Base-by-base conservation (phyloP, 441 rosid species). In the Populus tomentosa region DNA sequence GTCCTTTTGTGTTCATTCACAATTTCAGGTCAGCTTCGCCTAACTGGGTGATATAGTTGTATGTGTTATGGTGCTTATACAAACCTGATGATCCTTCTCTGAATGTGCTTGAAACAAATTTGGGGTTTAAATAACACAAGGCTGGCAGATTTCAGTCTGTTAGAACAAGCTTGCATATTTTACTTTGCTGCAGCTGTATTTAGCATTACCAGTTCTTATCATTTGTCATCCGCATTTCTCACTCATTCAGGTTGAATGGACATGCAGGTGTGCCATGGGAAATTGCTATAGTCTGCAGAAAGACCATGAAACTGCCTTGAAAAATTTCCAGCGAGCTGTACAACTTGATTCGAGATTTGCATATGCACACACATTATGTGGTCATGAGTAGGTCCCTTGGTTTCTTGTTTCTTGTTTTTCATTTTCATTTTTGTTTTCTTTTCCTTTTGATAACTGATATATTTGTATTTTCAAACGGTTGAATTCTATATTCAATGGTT, bases 261-360 rank as follows among this genome's bases (percentile, higher is more conserved):
- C 72, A 69, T 88, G 84, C 84, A 96, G 99, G 99, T 90, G 93
- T 88, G 99, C 99, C 62, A 87, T 93, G 95, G 99, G 99, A 72
- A 96, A 96, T 75, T 91, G 99, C 84, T 96, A 89, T 82, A 94
- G 99, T 85, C 88, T 91, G 87, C 99, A 92, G 90, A 94, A 96
- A 85, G 98, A 96, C 88, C 99, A 96, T 66, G 99, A 94, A 86
- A 93, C 96, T 23, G 98, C 99, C 76, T 82, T 96, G 78, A 96
- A 96, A 88, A 96, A 85, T 77, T 96, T 96, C 82, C 94, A 91
- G 80, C 89, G 98, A 81, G 97, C 97, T 40, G 98, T 92, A 72
- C 98, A 91, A 71, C 88, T 93, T 80, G 85, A 89, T 86, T 88
- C 97, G 76, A 91, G 89, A 90, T 96, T 89, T 90, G 93, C 99